phyloP scores from a whole-genome alignment of 2,329 filamentous ascomycete genomes.

The Penicillium sp. region DNA sequence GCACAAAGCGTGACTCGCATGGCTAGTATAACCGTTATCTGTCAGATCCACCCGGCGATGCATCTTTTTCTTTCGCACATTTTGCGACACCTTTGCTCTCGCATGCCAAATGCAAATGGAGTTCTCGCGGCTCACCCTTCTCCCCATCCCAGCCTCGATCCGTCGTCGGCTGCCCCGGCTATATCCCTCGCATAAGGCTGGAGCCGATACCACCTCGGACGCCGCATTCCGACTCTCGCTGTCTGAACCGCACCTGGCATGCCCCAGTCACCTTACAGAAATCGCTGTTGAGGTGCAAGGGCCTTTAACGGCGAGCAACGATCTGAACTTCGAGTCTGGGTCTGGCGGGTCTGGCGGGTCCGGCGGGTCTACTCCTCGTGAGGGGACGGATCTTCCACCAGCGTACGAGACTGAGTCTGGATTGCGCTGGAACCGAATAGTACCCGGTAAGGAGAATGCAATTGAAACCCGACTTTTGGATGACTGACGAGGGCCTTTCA shows the following conservation, averaged over 20 bases:
- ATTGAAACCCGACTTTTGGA: neutral
- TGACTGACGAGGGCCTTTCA: conserved; percentile 2
- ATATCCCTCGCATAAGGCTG: conserved; percentile 18
- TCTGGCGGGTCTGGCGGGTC: conserved; percentile 15
- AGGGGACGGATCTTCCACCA: conserved; percentile 6
- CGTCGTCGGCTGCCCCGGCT: conserved; percentile 27
- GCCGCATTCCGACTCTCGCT: conserved; percentile 6
- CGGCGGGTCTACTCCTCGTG: conserved; percentile 7
- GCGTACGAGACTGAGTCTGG: conserved; percentile 33
- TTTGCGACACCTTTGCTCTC: neutral
- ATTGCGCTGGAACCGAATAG: conserved; percentile 34
- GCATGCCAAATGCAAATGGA: conserved; percentile 11
- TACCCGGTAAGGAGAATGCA: conserved; percentile 25
- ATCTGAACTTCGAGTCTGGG: conserved; percentile 17
- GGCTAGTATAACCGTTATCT: conserved; percentile 16
- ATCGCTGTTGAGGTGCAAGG: conserved; percentile 6
- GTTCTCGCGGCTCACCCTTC: conserved; percentile 17
- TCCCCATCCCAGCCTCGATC: conserved; percentile 27
- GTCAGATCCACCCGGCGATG: neutral
- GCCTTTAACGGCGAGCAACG: conserved; percentile 22
- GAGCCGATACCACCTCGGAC: conserved; percentile 5
- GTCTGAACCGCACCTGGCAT: conserved; percentile 19
- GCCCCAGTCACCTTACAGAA: neutral
- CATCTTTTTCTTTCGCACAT: neutral
- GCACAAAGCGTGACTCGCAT: neutral